Evolutionary conservation across 192 early-diverging fungal genomes (phyloP), one percentile per base, ranked within the genome.

Genomic region (Backusella australiensis): DNA sequence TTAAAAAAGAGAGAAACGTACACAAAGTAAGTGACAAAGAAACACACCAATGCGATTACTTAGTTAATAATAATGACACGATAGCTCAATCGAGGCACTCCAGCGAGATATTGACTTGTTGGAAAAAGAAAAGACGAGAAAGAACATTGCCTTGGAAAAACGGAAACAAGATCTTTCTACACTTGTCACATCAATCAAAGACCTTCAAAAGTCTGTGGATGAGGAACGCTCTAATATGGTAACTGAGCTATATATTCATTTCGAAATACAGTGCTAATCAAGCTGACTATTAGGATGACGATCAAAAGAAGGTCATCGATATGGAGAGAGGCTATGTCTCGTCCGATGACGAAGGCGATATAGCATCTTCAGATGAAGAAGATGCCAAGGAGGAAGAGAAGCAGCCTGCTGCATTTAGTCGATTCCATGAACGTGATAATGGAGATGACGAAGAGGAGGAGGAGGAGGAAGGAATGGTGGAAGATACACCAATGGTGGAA

Each of bases 341-440:
- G 17, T 72, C 73, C 0, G 77, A 78, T 65, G 77, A 75, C n/a
- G 71, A 75, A 49, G 70, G 66, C 4, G 81, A 76, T n/a, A 70
- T 56, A 34, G 67, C 34, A 17, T 49, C 63, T 1, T 68, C 74
- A 6, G 75, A 73, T 44, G 38, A 53, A 32, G 70, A 42, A 23
- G 53, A 56, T 39, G 34, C 23, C 0, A 36, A 70, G 6, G 65
- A 73, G 56, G 72, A 76, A 52, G 75, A 77, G 19, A 71, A 41
- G n/a, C 23, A 42, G 15, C 34, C 72, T 21, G 67, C 53, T 6
- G 34, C 46, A 19, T 71, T 49, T 19, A 72, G 75, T 66, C 67
- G 80, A 38, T 81, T 81, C 59, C 68, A 77, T 12, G 80, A 81
- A 21, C 42, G 80, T 56, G 65, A 81, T 44, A 73, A 81, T 21